phyloP scores from a whole-genome alignment of 129 eudicot genomes.

The Dittrichia graveolens region DNA sequence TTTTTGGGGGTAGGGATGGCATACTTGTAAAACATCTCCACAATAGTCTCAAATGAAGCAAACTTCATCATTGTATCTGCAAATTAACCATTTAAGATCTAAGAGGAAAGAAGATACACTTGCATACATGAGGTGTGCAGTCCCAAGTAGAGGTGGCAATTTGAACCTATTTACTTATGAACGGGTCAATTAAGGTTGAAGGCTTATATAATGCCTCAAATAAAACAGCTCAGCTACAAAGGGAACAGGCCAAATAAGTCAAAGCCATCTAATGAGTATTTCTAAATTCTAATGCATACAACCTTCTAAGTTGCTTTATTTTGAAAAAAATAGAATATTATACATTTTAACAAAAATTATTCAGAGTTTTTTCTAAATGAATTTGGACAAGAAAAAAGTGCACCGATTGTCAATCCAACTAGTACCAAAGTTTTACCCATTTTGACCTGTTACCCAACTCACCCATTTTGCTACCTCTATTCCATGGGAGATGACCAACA shows the following conservation, averaged over 20 bases:
- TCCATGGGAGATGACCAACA: not conserved
- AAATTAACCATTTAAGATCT: slow-evolving; percentile 27
- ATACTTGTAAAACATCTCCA: slow-evolving; percentile 77
- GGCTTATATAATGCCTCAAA: not conserved
- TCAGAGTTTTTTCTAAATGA: not conserved
- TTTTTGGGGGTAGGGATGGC: slow-evolving; percentile 81
- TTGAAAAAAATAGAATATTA: not conserved
- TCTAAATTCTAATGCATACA: not conserved
- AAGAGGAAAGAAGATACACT: not conserved
- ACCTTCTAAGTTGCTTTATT: not conserved
- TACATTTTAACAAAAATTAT: not conserved
- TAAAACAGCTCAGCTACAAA: not conserved
- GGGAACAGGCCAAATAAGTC: not conserved
- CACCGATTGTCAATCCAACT: not conserved
- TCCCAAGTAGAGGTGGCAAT: not conserved
- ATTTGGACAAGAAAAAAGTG: not conserved
- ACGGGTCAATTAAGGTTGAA: not conserved
- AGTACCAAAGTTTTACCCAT: not conserved
- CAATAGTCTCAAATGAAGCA: slow-evolving; percentile 92
- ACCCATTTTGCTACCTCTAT: not conserved
- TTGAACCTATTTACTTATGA: not conserved
- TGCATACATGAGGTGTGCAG: not conserved
- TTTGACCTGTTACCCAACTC: slow-evolving; percentile 7
- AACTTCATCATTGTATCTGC: slow-evolving; percentile 99
- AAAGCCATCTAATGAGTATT: not conserved